Base-by-base conservation (phyloP, 192 early-diverging fungal genomes). In the Rhizophlyctis rosea region DNA sequence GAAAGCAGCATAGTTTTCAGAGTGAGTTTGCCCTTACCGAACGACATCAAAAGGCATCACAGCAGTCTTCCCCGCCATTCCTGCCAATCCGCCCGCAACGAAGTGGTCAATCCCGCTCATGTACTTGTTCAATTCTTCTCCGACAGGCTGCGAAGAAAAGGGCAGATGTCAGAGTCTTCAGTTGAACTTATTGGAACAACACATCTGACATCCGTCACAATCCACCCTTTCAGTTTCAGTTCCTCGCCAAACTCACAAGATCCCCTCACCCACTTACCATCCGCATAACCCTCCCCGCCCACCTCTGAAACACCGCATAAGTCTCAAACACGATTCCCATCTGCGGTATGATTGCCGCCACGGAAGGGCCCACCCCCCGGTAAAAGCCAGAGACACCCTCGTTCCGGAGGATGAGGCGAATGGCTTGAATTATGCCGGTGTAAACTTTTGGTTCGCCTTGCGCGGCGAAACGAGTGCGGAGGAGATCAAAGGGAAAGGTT, bases 401-500 rank as follows among this genome's bases (percentile, higher is more conserved):
- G 27, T 86, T 76, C 2, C 53, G 34, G 28, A 71, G 59, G 55
- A 98, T 96, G 53, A 84, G 71, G 11, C 56, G 34, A 0, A 93
- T 61, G 7, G 93, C 91, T 4, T 81, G 77, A 0, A 76, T 24
- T 1, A 96, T 61, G 18, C 86, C 76, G 21, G 62, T 75, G 73
- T 96, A 92, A 7, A 89, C 78, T 75, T 79, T 44, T 9, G 36
- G 30, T 34, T 79, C 66, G 31, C 86, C 85, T 62, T 96, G 92
- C 13, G 89, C 81, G 2, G 94, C 91, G 80, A 98, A 98, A 24
- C 93, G 81, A 1, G 96, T 98, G 47, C 96, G 82, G 33, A 98
- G 72, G 3, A 98, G 81, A 81, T 98, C 96, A 57, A 98, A 88
- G n/a, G 96, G 94, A 78, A 95, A 98, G 34, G 96, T 95, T 0